A percentile compares a stretch with the other conserved stretches of the same genome.
Conservation (phyloP, 441 rosid species). For the Euphorbia corollata region DNA sequence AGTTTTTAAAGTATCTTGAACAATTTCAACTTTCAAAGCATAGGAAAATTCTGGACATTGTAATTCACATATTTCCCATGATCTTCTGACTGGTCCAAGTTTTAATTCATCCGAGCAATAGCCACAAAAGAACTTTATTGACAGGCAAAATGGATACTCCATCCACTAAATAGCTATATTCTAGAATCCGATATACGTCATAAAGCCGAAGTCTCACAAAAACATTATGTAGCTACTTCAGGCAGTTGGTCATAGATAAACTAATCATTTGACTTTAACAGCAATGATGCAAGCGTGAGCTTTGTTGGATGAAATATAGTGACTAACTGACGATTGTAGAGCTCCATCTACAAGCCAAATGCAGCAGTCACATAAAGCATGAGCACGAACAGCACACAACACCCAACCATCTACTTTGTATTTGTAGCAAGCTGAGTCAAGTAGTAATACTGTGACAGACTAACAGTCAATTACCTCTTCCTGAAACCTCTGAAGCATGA, state of each 20-base stretch:
- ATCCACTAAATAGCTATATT: neutral
- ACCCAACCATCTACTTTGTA: neutral
- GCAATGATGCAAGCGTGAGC: neutral
- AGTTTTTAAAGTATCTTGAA: neutral
- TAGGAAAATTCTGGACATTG: neutral
- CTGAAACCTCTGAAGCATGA: constrained; percentile 85
- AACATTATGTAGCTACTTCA: neutral
- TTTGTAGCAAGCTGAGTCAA: neutral
- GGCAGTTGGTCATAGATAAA: neutral
- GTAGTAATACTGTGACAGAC: too few species aligned
- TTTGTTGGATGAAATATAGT: neutral
- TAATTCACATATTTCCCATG: neutral
- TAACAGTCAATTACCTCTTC: constrained; percentile 49
- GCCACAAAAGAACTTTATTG: neutral
- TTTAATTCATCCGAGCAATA: neutral
- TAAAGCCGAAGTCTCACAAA: neutral
- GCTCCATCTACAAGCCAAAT: neutral
- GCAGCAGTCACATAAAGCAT: neutral
- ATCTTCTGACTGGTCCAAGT: neutral
- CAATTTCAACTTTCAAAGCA: neutral
- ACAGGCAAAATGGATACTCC: neutral
- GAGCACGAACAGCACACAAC: neutral
- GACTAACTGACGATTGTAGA: neutral
- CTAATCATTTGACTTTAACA: neutral
- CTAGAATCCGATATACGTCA: neutral